Conservation (phyloP, 768 basidiomycete genomes). For the Rhodosporidiobolus sp. region DNA sequence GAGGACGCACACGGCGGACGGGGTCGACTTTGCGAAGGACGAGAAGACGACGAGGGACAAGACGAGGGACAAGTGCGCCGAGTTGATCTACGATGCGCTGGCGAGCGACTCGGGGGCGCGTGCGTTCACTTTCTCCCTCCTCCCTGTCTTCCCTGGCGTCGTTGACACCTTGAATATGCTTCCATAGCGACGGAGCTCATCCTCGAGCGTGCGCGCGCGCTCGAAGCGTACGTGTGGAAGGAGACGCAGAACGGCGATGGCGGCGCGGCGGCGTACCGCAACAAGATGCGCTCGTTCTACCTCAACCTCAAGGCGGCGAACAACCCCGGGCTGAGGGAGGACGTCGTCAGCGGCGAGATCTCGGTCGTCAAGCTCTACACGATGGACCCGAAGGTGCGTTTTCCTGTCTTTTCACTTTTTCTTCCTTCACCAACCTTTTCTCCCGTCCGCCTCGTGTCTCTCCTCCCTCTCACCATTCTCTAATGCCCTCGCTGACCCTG, state of each 20-base stretch:
- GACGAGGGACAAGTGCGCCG: slow-evolving; percentile 72
- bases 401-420: background rate
- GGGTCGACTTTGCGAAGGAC: background rate
- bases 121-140: slow-evolving; percentile 55
- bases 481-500: too few species aligned
- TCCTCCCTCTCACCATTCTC: background rate
- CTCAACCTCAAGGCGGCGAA: slow-evolving; percentile 94
- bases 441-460: background rate
- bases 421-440: background rate
- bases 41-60: slow-evolving; percentile 21
- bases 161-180: background rate
- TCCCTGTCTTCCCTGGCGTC: background rate
- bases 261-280: slow-evolving; percentile 59
- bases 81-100: slow-evolving; percentile 87
- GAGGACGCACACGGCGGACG: slow-evolving; percentile 32
- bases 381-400: slow-evolving; percentile 75
- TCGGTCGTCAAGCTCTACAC: slow-evolving; percentile 64
- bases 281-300: slow-evolving; percentile 79
- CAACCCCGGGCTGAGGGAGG: slow-evolving; percentile 80
- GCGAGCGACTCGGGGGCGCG: slow-evolving; percentile 81
- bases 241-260: slow-evolving; percentile 54
- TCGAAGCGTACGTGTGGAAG: slow-evolving; percentile 65
- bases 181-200: slow-evolving; percentile 66
- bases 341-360: slow-evolving; percentile 78
- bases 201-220: slow-evolving; percentile 60